These are phyloP conservation scores for Diplosphaera chodatii DNA, from an alignment of 139 green algal genomes.

Conservation along the genomic window DNA sequence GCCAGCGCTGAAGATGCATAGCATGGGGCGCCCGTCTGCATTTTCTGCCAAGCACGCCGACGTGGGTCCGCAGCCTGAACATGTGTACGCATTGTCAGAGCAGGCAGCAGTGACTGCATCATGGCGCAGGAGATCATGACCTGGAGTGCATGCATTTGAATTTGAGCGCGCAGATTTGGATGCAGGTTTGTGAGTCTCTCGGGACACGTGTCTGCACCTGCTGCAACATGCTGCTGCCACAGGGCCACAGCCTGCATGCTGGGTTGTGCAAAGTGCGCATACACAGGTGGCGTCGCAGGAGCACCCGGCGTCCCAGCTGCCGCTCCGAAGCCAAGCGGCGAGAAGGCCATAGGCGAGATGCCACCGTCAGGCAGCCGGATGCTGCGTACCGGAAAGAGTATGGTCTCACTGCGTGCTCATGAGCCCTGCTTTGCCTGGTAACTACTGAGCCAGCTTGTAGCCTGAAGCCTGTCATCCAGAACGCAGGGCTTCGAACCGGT, in stretches of 20 bases:
- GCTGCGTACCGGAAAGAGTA: slow-evolving; percentile 9
- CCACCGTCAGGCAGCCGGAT: slow-evolving; percentile 29
- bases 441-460: no score
- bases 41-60: slow-evolving; percentile 24
- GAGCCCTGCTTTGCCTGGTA: no score
- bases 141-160: slow-evolving; percentile 8
- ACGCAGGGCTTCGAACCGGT: no score
- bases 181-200: no score
- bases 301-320: not conserved
- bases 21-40: slow-evolving; percentile 26
- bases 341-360: slow-evolving; percentile 36
- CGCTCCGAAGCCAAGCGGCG: slow-evolving; percentile 7
- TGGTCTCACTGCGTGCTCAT: no score
- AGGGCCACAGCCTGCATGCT: slow-evolving; percentile 4
- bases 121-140: no score
- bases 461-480: no score
- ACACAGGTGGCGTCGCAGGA: not conserved
- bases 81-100: no score
- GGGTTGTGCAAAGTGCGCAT: slow-evolving; percentile 11
- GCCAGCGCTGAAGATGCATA: slow-evolving; percentile 31
- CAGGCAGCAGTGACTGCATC: no score
- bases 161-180: not conserved
- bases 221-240: slow-evolving; percentile 22
- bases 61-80: not conserved
- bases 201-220: slow-evolving; percentile 2